Conservation (phyloP, 2,329 filamentous ascomycete genomes). For the Alternaria ventricosa region DNA sequence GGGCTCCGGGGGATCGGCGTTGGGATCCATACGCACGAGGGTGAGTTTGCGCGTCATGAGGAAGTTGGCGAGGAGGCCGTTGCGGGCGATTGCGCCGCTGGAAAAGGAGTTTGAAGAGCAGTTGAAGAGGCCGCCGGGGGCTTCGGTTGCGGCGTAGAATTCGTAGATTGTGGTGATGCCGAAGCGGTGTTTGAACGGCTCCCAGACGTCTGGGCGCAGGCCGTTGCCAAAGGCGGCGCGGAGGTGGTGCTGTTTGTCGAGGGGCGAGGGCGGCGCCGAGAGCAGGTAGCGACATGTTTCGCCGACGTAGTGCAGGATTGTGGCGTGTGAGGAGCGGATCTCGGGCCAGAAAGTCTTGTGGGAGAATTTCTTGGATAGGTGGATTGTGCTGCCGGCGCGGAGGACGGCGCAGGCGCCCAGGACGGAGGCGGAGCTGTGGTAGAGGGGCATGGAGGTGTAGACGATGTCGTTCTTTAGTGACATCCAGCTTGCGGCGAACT, state of each 20-base stretch:
- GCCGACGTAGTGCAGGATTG: conserved; percentile 50
- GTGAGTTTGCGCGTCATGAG: conserved; percentile 61
- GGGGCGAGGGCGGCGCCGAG: conserved; percentile 37
- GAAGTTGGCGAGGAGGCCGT: conserved; percentile 65
- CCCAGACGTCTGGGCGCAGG: conserved; percentile 52
- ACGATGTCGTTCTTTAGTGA: conserved; percentile 38
- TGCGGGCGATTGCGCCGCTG: conserved; percentile 71
- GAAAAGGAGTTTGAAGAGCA: conserved; percentile 61
- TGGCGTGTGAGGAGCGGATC: conserved; percentile 42
- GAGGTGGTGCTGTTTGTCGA: conserved; percentile 44
- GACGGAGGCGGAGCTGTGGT: conserved; percentile 43
- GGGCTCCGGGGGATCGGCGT: conserved; percentile 65
- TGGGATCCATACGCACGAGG: conserved; percentile 70
- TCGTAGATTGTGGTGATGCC: conserved; percentile 47
- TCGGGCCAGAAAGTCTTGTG: conserved; percentile 51
- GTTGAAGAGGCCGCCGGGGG: conserved; percentile 66
- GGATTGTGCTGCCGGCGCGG: conserved; percentile 36
- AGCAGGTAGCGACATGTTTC: conserved; percentile 50
- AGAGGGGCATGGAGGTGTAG: conserved; percentile 50
- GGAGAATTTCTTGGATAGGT: conserved; percentile 40
- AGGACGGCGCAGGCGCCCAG: conserved; percentile 38
- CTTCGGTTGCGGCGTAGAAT: conserved; percentile 54
- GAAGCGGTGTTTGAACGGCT: conserved; percentile 50
- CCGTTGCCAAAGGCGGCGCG: conserved; percentile 49
- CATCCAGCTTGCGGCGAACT: conserved; percentile 31